Base-by-base conservation (phyloP, 495 filamentous ascomycete species). In the Neurospora hispaniola region DNA sequence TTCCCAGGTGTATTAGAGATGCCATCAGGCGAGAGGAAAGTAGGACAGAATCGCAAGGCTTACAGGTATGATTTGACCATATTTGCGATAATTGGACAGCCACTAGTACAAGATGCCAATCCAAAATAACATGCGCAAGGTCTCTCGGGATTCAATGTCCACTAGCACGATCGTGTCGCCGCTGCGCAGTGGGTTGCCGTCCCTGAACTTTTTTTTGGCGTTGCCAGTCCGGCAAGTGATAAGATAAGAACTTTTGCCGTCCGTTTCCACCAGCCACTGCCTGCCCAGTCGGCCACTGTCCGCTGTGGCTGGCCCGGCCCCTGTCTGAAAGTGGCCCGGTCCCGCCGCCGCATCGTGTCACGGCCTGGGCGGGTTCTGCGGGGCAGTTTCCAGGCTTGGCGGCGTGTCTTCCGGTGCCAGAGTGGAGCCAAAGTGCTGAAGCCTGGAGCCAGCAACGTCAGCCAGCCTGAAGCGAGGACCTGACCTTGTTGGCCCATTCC, bases 61-160 rank as follows among this genome's bases (percentile, higher is more conserved):
- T 81, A 96, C 93, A 94, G 80, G 85, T 96, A 96, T 75, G 94
- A 94, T 83, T 96, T 97, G 81, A 97, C 94, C 94, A 97, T 97
- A 76, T 86, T 92, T 81, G 82, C 77, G 72, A 75, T 72, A 18
- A 31, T 59, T 35, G 70, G 40, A 46, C 48, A 72, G 70, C 66
- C 69, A 69, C 69, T 66, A 27, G 27, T 35, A 35, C 54, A 71
- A 39, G n/a, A 72, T 27, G 70, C 42, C 23, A 20, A 6, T 69
- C 62, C 31, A 20, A n/a, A 71, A 69, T 14, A 23, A 42, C 23
- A 20, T n/a, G 59, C 35, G 31, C 68, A 62, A 62, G 54, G 54
- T 62, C 54, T 62, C 23, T 62, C 12, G 54, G 23, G 27, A 62
- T 35, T 66, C 54, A 66, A 66, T 66, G 54, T 35, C 54, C 54